Evolutionary conservation across 2,329 filamentous ascomycete genomes (phyloP), one percentile per base, ranked within the genome.

Genomic region (Penicillium aurantiogriseum): DNA sequence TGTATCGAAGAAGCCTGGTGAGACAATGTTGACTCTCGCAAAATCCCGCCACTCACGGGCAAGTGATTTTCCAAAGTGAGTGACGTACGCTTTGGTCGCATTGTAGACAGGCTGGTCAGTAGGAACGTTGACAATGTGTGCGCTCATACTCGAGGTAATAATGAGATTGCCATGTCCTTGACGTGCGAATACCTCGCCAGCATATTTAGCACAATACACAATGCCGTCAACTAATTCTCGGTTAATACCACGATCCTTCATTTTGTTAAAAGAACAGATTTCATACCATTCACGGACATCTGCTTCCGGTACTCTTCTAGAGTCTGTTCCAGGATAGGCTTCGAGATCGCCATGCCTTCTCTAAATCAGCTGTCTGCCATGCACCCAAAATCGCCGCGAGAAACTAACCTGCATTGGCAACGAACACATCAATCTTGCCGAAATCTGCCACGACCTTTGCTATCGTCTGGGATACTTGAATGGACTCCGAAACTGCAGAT

Each of bases 11-110:
- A 82, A 85, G 0, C 81, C 81, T 0, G 80, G 80, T 0, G 77
- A 80, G 11, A 85, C 79, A 44, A 81, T 76, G 63, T 85, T 85
- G 29, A 84, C 83, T 3, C 83, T 76, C 3, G 82, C 83, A 61
- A 85, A 84, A 3, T 83, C 80, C 13, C 80, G 71, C 83, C 83
- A 85, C 61, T 85, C 83, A 5, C 80, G 73, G 0, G 83, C 82
- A 27, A 85, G 72, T 1, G 76, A 80, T 67, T 83, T 84, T 48
- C 81, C 81, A 38, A 85, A 77, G 54, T 85, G 83, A 2, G 79
- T 81, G 17, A 84, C 77, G 27, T 77, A 82, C 0, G 83, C 82
- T 66, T 85, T 85, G 31, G 78, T 80, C 8, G 77, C 77, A 60
- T 85, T 85, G 69, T 85, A 85, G 13, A 82, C 79, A 1, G 82